Evolutionary conservation across 2,329 filamentous ascomycete genomes (phyloP), one percentile per base, ranked within the genome.

Genomic region (Reticulascus tulasneorum): DNA sequence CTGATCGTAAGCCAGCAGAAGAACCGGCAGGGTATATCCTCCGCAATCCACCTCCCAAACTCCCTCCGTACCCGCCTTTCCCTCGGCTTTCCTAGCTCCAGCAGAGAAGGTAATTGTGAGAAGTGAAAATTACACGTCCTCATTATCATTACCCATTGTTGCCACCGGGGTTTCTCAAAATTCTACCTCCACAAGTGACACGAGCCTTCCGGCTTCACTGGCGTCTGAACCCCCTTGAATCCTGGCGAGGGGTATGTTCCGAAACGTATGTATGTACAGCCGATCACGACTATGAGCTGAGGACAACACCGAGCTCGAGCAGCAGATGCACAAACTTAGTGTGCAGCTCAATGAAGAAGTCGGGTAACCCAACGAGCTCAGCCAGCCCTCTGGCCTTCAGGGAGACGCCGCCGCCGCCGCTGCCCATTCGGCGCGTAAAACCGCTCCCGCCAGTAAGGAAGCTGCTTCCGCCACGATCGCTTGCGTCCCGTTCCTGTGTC

Each of bases 301-400:
- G 53, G 17, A 70, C 67, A 10, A 77, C 69, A 12, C 73, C 71
- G 19, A 79, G 63, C 54, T 82, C 76, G 12, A 80, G 64, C 34
- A 84, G 60, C 25, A 84, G 62, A 50, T 72, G 69, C 18, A 84
- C 80, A 51, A 84, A 84, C 44, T 71, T 69, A 24, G 69, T 63
- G 54, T 84, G 80, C 42, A 84, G 59, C 60, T 82, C 74, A 37
- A 84, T 75, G 47, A 84, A 84, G 50, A 84, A 80, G 51, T 84
- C 79, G 5, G 80, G 78, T 47, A 77, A 63, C 15, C 80, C 80
- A 19, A 82, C 76, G 25, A 84, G 64, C 58, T 84, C 80, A 1
- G 80, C 77, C 31, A 84, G 60, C 4, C 80, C 79, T 25, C 77
- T 71, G 24, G 77, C 70, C 46, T 74, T 78, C 26, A 74, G 65